phyloP scores from a whole-genome alignment of 306 rosid species.

The Comarum palustre region DNA sequence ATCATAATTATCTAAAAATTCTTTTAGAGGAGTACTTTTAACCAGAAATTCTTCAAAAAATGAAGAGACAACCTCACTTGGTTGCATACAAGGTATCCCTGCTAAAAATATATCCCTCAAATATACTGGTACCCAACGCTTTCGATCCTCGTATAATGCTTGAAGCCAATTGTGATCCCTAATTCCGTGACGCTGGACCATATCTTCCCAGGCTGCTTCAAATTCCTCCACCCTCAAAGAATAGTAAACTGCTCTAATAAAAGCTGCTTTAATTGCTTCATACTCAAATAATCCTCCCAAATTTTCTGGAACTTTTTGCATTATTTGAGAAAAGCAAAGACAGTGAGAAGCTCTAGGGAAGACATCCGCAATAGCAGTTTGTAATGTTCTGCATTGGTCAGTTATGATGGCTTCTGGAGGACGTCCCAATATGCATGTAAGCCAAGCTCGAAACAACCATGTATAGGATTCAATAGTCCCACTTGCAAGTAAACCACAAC shows the following conservation, averaged over 20 bases:
- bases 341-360: constrained; percentile 72
- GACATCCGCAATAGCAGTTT: constrained; percentile 57
- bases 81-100: constrained; percentile 51
- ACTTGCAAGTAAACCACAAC: constrained; percentile 64
- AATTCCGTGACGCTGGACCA: constrained; percentile 48
- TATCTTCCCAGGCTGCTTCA: constrained; percentile 64
- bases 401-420: constrained; percentile 67
- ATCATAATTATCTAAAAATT: constrained; percentile 52
- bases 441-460: constrained; percentile 73
- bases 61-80: constrained; percentile 38
- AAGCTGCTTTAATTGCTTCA: constrained; percentile 41
- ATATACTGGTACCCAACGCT: constrained; percentile 64
- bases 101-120: constrained; percentile 53
- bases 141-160: constrained; percentile 52
- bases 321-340: constrained; percentile 44
- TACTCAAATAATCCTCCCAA: constrained; percentile 42
- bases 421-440: constrained; percentile 62
- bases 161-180: constrained; percentile 63
- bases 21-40: constrained; percentile 43
- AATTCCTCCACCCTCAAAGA: constrained; percentile 59
- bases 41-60: constrained; percentile 45
- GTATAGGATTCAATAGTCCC: constrained; percentile 60
- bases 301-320: constrained; percentile 50
- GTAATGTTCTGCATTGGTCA: constrained; percentile 40
- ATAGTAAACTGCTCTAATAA: constrained; percentile 47